Conservation (phyloP, 2,329 filamentous ascomycete genomes). For the Fusarium sp. region DNA sequence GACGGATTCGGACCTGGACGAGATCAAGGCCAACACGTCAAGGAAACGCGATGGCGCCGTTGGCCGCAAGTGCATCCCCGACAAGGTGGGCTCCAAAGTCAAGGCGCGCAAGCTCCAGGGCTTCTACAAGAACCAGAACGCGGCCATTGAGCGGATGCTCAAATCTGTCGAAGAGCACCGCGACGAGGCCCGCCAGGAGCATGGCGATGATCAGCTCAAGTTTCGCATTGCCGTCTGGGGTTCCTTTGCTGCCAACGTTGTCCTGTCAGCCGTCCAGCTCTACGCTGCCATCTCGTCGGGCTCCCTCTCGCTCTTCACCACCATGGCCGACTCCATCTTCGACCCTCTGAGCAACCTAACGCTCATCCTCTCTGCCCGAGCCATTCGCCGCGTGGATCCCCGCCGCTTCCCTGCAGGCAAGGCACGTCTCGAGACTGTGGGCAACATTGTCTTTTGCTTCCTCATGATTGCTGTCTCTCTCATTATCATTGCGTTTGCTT, state of each 20-base stretch:
- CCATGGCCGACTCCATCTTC: slow-evolving; percentile 95
- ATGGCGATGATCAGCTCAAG: slow-evolving; percentile 83
- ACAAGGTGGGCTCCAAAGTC: slow-evolving; percentile 41
- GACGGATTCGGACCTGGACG: slow-evolving; percentile 78
- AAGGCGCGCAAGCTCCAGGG: slow-evolving; percentile 72
- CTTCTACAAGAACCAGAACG: slow-evolving; percentile 93
- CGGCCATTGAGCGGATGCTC: slow-evolving; percentile 90
- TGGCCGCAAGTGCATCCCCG: slow-evolving; percentile 30
- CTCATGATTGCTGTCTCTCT: slow-evolving; percentile 94
- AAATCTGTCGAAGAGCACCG: slow-evolving; percentile 94
- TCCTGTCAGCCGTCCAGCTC: slow-evolving; percentile 83
- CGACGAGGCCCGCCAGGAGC: slow-evolving; percentile 82
- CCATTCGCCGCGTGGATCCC: slow-evolving; percentile 87
- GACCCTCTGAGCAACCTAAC: slow-evolving; percentile 92
- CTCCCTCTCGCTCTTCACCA: slow-evolving; percentile 96
- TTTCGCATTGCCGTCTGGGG: slow-evolving; percentile 75
- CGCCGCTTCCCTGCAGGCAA: slow-evolving; percentile 92
- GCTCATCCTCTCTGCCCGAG: slow-evolving; percentile 86
- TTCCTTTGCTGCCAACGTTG: slow-evolving; percentile 82
- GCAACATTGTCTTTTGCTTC: slow-evolving; percentile 97
- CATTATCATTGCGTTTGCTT: slow-evolving; percentile 91
- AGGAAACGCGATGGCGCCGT: slow-evolving; percentile 72
- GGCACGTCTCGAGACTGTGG: slow-evolving; percentile 92
- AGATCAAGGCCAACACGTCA: slow-evolving; percentile 84
- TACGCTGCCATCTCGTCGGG: slow-evolving; percentile 89